A percentile compares a stretch with the other conserved stretches of the same genome.
phyloP scores from a whole-genome alignment of 306 rosid genomes.

The Ormosia emarginata region DNA sequence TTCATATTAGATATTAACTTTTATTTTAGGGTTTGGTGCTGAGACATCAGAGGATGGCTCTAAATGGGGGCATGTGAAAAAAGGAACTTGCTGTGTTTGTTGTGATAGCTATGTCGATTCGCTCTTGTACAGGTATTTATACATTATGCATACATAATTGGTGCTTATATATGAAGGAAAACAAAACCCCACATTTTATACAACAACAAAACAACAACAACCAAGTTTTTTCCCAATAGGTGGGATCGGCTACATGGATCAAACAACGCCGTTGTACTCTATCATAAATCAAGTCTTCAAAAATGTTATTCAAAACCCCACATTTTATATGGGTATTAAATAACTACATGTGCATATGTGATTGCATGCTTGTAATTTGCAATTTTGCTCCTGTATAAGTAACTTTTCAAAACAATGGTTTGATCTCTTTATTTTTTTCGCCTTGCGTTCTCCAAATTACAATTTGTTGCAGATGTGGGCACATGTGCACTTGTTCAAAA shows the following conservation, averaged over 20 bases:
- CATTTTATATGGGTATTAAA: not conserved
- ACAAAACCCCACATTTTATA: not conserved
- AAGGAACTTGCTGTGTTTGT: constrained; percentile 98
- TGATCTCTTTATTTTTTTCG: not conserved
- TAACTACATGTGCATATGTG: too few species aligned
- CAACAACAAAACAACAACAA: too few species aligned
- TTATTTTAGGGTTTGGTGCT: constrained; percentile 54
- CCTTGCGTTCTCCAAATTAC: not conserved
- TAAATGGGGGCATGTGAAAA: constrained; percentile 93
- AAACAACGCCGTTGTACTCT: too few species aligned
- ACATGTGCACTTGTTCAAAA: constrained; percentile 98
- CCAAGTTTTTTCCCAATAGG: too few species aligned
- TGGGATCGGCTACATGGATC: too few species aligned
- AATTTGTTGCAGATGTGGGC: constrained; percentile 80
- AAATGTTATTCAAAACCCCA: too few species aligned
- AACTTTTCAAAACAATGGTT: not conserved
- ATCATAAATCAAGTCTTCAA: too few species aligned
- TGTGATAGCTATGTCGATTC: constrained; percentile 94
- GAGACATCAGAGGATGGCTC: constrained; percentile 98
- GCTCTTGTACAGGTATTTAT: constrained; percentile 85
- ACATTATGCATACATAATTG: not conserved
- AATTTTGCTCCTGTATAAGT: not conserved
- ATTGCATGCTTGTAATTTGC: not conserved
- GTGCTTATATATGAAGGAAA: not conserved
- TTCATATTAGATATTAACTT: constrained; percentile 1